Conservation (phyloP, 2,329 filamentous ascomycete genomes). For the Alternaria sp. region DNA sequence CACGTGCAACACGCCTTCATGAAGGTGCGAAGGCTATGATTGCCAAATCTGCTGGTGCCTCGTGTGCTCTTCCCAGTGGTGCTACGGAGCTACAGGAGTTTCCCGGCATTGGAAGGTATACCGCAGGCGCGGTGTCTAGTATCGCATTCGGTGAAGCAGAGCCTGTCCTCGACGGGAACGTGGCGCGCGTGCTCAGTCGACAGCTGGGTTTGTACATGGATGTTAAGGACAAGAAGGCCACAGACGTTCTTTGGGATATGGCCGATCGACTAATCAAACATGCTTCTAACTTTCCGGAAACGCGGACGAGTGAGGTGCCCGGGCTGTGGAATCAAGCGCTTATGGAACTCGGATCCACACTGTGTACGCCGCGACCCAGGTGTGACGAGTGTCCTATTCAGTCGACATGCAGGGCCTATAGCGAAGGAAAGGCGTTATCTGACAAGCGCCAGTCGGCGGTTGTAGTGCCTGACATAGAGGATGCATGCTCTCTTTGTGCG, state of each 20-base stretch:
- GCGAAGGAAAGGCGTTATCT: constrained; percentile 36
- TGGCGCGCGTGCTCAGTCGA: constrained; percentile 65
- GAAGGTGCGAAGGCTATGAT: constrained; percentile 62
- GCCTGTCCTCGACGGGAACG: constrained; percentile 70
- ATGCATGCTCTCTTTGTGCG: constrained; percentile 38
- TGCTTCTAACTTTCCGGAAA: constrained; percentile 49
- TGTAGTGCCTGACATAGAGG: constrained; percentile 36
- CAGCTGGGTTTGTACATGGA: constrained; percentile 65
- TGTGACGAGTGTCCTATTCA: constrained; percentile 53
- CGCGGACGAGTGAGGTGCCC: constrained; percentile 57
- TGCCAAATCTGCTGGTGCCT: constrained; percentile 33
- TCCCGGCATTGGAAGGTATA: constrained; percentile 67
- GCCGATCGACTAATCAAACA: constrained; percentile 63
- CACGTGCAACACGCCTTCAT: constrained; percentile 66
- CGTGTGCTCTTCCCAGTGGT: constrained; percentile 58
- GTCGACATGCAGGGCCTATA: constrained; percentile 40
- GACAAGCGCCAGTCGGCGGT: constrained; percentile 16
- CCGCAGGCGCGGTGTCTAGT: constrained; percentile 66
- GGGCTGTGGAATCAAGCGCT: constrained; percentile 69
- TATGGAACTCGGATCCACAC: constrained; percentile 69
- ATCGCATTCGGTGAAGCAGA: constrained; percentile 67
- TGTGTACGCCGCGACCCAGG: constrained; percentile 66
- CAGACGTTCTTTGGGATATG: constrained; percentile 64
- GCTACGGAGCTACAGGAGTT: constrained; percentile 58
- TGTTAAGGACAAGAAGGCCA: constrained; percentile 61